Evolutionary conservation across 2,329 filamentous ascomycete species (phyloP).

Genomic region (Bipolaris victoriae): DNA sequence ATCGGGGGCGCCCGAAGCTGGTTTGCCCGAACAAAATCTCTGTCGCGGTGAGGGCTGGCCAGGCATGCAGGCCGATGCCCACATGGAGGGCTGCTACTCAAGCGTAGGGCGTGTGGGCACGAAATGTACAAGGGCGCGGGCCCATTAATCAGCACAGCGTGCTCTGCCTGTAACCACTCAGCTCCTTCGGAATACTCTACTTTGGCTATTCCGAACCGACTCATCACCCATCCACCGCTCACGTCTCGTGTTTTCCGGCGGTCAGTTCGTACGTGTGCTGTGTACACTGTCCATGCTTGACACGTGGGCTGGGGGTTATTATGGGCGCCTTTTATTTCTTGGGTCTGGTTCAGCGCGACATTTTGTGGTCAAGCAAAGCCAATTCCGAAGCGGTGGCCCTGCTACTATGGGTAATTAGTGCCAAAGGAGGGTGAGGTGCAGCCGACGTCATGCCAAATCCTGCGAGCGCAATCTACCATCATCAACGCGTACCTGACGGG

Average conservation of each 20-base stretch:
- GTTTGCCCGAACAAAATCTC: conserved; percentile 6
- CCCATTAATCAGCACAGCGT: conserved; percentile 21
- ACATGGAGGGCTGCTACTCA: conserved; percentile 1
- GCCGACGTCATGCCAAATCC: conserved; percentile 7
- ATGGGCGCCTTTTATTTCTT: too few relatives aligned
- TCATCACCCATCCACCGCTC: not conserved
- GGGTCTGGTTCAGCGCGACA: too few relatives aligned
- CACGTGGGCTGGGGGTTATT: too few relatives aligned
- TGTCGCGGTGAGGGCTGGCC: not conserved
- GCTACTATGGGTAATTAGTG: too few relatives aligned
- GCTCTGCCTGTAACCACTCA: conserved; percentile 20
- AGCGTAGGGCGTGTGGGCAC: conserved; percentile 21
- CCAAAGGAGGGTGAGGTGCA: not conserved
- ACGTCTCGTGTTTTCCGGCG: not conserved
- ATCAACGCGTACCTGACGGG: not conserved
- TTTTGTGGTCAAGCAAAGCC: not conserved
- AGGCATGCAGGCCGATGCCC: conserved; percentile 9
- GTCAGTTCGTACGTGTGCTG: too few relatives aligned
- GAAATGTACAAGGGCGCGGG: conserved; percentile 20
- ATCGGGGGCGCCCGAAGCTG: conserved; percentile 23
- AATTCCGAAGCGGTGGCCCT: not conserved
- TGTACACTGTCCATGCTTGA: too few relatives aligned
- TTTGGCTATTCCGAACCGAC: too few relatives aligned
- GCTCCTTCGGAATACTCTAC: too few relatives aligned
- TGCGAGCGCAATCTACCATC: conserved; percentile 1